These are phyloP conservation scores for Verticillium zaregamsianum DNA, from an alignment of 2,329 filamentous ascomycete genomes.

Conservation along the genomic window DNA sequence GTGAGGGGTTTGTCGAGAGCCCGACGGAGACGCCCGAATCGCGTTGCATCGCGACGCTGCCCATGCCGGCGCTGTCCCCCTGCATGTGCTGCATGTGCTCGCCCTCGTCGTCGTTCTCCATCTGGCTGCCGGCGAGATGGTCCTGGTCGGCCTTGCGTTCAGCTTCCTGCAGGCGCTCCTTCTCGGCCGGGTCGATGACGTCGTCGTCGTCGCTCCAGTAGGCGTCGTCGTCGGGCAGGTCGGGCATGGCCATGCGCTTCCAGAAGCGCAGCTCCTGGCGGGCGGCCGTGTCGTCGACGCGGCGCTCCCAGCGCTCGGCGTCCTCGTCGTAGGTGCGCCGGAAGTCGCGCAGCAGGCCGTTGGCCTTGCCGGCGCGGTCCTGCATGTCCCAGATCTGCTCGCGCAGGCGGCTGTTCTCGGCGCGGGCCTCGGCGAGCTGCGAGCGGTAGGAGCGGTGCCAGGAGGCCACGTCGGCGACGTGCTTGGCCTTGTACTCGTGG, in stretches of 20 bases:
- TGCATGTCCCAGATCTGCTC: slow-evolving; percentile 67
- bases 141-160: slow-evolving; percentile 40
- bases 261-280: slow-evolving; percentile 61
- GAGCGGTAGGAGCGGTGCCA: slow-evolving; percentile 65
- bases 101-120: slow-evolving; percentile 27
- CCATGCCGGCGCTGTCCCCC: slow-evolving; percentile 23
- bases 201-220: slow-evolving; percentile 61
- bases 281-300: slow-evolving; percentile 46
- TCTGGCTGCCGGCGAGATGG: slow-evolving; percentile 27
- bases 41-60: slow-evolving; percentile 39
- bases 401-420: slow-evolving; percentile 58
- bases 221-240: slow-evolving; percentile 54
- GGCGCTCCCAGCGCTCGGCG: slow-evolving; percentile 46
- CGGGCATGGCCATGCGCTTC: slow-evolving; percentile 63
- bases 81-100: slow-evolving; percentile 16
- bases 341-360: slow-evolving; percentile 53
- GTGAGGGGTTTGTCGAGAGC: slow-evolving; percentile 30
- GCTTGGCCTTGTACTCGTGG: slow-evolving; percentile 61
- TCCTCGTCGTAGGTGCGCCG: slow-evolving; percentile 54
- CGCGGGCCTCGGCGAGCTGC: slow-evolving; percentile 61
- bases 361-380: slow-evolving; percentile 53
- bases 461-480: slow-evolving; percentile 55
- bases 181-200: slow-evolving; percentile 56
- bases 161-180: slow-evolving; percentile 48
- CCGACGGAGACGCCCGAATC: slow-evolving; percentile 20